Base-by-base conservation (phyloP, 2,329 filamentous ascomycete species). In the Hypoxylon sp. region DNA sequence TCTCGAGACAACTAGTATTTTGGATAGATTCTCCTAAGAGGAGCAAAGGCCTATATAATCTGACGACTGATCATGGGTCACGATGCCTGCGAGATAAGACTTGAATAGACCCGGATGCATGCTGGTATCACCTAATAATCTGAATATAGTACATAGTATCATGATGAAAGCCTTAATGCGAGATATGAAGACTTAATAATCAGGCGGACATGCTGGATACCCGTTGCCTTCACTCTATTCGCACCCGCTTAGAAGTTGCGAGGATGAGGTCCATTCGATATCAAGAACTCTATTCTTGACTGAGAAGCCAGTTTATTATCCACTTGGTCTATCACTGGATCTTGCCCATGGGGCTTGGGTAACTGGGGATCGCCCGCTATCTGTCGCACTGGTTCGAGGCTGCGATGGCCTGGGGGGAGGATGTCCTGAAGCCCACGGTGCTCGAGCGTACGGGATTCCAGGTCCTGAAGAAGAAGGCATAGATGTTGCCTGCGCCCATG, bases 401-500 rank as follows among this genome's bases (percentile, higher is more conserved):
- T 73, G 72, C 13, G 68, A 67, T 36, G 71, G 66, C 34, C 70
- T 60, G 13, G 72, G 51, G 25, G 71, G 65, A 21, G 73, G 68
- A 56, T 74, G 73, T 23, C 60, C 59, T 14, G 72, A 56, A 7
- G 63, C 69, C 64, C 72, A 71, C 25, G 76, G 72, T 7, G 67
- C 71, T 63, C 70, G 71, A n/a, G 73, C 73, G 43, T 73, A 75
- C 21, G 75, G 6, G 28, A 73, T 68, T 25, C 82, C 81, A 0
- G 79, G 73, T 0, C 76, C 79, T 2, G 71, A 43, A 19, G 73
- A 63, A 63, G 50, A n/a, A 71, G 82, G 79, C 79, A 83, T 82
- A 36, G 76, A 77, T 36, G 80, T 77, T 19, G 79, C 77, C 50
- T 81, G 77, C 2, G 82, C 79, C 84, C 84, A 85, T 0, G 83